Conservation (phyloP, 2,329 filamentous ascomycete species). For the Botrytis aclada region DNA sequence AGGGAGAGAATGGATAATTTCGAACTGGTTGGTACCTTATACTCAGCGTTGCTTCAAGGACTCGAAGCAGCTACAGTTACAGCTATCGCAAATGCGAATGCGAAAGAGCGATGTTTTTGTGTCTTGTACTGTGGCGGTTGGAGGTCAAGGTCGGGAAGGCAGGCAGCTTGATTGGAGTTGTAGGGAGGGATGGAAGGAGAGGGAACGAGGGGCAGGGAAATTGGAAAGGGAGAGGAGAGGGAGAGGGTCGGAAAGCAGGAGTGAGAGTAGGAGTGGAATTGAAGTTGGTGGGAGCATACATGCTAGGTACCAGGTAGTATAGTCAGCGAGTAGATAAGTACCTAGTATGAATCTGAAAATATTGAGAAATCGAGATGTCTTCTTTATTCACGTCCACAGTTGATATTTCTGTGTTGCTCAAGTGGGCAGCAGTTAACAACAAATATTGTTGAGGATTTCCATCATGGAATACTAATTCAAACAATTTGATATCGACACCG, state of each 20-base stretch:
- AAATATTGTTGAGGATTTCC: neutral
- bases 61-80: neutral
- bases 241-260: neutral
- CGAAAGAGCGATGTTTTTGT: neutral
- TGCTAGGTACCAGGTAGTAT: neutral
- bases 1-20: slow-evolving; percentile 4
- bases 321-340: neutral
- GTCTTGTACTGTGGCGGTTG: neutral
- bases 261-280: neutral
- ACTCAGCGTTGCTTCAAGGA: neutral
- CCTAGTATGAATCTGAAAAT: neutral
- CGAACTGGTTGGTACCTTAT: neutral
- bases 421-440: neutral
- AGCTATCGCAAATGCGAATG: neutral
- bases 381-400: neutral
- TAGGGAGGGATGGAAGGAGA: neutral
- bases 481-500: neutral
- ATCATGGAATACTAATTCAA: no score
- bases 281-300: neutral
- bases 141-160: neutral
- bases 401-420: neutral
- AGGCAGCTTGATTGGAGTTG: neutral
- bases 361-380: neutral
- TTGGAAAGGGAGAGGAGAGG: neutral
- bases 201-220: neutral